phyloP scores from a whole-genome alignment of 116 monocot genomes.

The Thalassia testudinum region DNA sequence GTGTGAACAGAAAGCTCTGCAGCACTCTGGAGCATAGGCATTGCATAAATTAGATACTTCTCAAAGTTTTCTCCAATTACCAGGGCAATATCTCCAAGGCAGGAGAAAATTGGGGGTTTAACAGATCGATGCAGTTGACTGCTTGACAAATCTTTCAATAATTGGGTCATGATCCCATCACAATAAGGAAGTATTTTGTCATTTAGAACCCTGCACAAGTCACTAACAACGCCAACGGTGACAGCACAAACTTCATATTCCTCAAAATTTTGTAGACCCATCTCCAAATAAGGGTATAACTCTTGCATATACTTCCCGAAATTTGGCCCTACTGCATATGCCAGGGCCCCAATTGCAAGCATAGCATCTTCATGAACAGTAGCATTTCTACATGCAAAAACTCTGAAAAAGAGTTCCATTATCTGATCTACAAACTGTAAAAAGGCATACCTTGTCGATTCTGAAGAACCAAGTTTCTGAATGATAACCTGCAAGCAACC shows the following conservation, averaged over 20 bases:
- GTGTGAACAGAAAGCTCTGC: slow-evolving; percentile 16
- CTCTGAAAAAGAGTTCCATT: slow-evolving; percentile 29
- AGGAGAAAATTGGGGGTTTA: slow-evolving; percentile 27
- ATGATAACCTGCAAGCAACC: not conserved
- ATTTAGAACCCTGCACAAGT: slow-evolving; percentile 28
- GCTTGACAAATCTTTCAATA: too few relatives aligned
- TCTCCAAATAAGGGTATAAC: slow-evolving; percentile 19
- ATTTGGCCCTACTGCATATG: slow-evolving; percentile 19
- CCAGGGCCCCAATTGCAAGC: too few relatives aligned
- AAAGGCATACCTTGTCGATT: slow-evolving; percentile 18
- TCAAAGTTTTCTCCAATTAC: too few relatives aligned
- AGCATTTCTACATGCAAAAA: too few relatives aligned
- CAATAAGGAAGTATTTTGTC: slow-evolving; percentile 29
- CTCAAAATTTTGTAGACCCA: slow-evolving; percentile 38
- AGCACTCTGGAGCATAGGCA: too few relatives aligned
- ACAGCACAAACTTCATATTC: slow-evolving; percentile 29
- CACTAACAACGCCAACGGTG: too few relatives aligned
- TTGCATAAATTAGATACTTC: slow-evolving; percentile 27
- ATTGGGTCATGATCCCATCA: too few relatives aligned
- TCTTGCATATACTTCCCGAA: slow-evolving; percentile 29
- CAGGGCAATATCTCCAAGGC: slow-evolving; percentile 26
- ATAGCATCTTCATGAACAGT: too few relatives aligned
- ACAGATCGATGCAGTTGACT: too few relatives aligned
- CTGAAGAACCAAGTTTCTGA: not conserved
- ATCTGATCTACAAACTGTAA: slow-evolving; percentile 23